Evolutionary conservation across 306 rosid genomes (phyloP).

Genomic region (Lathyrus aphaca): DNA sequence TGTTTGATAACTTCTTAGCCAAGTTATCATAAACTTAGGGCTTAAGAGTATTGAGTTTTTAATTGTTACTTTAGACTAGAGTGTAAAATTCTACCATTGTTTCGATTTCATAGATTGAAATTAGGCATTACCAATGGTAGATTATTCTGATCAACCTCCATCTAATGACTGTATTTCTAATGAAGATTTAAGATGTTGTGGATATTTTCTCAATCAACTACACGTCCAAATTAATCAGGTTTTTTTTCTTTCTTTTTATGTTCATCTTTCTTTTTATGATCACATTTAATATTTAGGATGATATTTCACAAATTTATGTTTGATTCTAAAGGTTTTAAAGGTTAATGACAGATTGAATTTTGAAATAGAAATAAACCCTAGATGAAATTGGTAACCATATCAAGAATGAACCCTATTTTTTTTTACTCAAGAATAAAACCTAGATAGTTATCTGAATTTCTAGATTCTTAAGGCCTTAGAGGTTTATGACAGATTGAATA

Average conservation of each 20-base stretch:
- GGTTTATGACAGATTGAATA: not conserved
- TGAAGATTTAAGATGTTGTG: constrained; percentile 40
- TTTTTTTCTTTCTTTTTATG: not conserved
- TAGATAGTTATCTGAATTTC: not conserved
- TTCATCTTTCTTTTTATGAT: not conserved
- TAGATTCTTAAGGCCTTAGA: not conserved
- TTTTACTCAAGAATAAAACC: too few species aligned
- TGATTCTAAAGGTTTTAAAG: not conserved
- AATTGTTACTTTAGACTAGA: too few species aligned
- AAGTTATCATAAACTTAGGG: too few species aligned
- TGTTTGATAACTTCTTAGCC: too few species aligned
- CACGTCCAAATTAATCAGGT: constrained; percentile 51
- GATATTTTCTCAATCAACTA: constrained; percentile 39
- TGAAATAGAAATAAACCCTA: too few species aligned
- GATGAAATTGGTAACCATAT: too few species aligned
- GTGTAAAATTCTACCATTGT: too few species aligned
- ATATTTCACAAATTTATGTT: not conserved
- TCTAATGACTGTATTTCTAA: not conserved
- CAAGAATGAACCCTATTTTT: too few species aligned
- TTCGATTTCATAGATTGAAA: not conserved
- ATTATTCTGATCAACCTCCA: too few species aligned
- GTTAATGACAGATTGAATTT: not conserved
- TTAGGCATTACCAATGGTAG: not conserved
- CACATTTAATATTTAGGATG: too few species aligned
- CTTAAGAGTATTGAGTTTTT: too few species aligned